These are phyloP conservation scores for Xanthoconium separans DNA, from an alignment of 1,284 basidiomycete genomes.

Conservation along the genomic window DNA sequence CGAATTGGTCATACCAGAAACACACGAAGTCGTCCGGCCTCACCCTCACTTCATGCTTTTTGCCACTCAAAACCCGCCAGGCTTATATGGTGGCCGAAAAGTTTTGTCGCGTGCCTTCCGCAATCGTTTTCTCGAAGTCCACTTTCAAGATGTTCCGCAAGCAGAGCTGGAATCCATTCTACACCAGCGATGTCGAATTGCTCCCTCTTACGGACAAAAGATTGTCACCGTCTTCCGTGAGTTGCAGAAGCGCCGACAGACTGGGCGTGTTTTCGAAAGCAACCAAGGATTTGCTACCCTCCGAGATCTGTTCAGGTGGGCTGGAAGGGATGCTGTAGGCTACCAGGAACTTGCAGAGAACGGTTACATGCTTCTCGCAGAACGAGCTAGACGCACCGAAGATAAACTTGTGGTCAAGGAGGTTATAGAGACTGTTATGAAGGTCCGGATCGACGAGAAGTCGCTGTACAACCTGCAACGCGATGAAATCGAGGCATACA, in stretches of 20 bases:
- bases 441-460: constrained; percentile 78
- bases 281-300: constrained; percentile 97
- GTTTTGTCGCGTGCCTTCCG: constrained; percentile 95
- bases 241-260: constrained; percentile 89
- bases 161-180: constrained; percentile 92
- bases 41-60: constrained; percentile 98
- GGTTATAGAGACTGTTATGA: constrained; percentile 90
- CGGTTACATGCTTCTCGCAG: constrained; percentile 97
- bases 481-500: constrained; percentile 45
- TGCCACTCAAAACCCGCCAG: constrained; percentile 97
- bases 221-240: constrained; percentile 95
- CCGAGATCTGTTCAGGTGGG: constrained; percentile 98
- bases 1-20: constrained; percentile 95
- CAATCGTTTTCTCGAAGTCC: constrained; percentile 98
- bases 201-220: constrained; percentile 87
- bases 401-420: constrained; percentile 91
- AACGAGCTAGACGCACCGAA: constrained; percentile 82
- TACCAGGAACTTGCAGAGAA: constrained; percentile 95
- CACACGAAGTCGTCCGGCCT: constrained; percentile 91
- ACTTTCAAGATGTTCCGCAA: constrained; percentile 97
- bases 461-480: constrained; percentile 67
- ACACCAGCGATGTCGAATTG: constrained; percentile 85
- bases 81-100: constrained; percentile 96
- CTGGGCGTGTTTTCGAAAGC: constrained; percentile 93
- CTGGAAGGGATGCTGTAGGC: constrained; percentile 81